Evolutionary conservation across 805 yeast genomes (phyloP).

Genomic region (Metschnikowia baotianmanensis): DNA sequence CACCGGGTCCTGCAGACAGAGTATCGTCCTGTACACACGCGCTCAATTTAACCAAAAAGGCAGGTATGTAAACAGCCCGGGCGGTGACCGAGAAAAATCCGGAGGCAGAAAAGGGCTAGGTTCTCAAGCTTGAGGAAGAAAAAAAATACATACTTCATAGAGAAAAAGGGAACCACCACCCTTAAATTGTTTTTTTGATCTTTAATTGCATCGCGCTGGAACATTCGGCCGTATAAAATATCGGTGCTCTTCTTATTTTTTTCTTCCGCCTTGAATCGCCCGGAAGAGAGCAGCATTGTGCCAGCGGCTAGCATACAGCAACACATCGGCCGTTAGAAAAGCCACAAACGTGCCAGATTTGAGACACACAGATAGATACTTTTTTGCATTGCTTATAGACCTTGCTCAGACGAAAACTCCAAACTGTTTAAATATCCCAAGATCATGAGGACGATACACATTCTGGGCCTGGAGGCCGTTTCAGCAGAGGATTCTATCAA

Average conservation of each 20-base stretch:
- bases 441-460: slow-evolving; percentile 31
- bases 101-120: slow-evolving; percentile 1
- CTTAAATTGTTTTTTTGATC: no score
- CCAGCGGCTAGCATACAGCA: no score
- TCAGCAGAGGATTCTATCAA: slow-evolving; percentile 32
- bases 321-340: no score
- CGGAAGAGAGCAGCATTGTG: no score
- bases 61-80: slow-evolving; percentile 17
- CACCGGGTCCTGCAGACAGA: not conserved
- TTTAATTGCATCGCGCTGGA: no score
- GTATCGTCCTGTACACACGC: slow-evolving; percentile 2
- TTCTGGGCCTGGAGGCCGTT: slow-evolving; percentile 17
- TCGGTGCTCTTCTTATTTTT: not conserved
- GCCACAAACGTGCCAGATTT: no score
- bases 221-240: no score
- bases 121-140: not conserved
- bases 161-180: not conserved
- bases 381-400: no score
- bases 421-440: not conserved
- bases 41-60: slow-evolving; percentile 17
- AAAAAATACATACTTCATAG: not conserved
- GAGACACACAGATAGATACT: no score
- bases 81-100: slow-evolving; percentile 1
- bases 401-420: not conserved
- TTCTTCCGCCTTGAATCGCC: not conserved